These are phyloP conservation scores for Drosera capensis DNA, from an alignment of 148 eudicot species.

Conservation along the genomic window DNA sequence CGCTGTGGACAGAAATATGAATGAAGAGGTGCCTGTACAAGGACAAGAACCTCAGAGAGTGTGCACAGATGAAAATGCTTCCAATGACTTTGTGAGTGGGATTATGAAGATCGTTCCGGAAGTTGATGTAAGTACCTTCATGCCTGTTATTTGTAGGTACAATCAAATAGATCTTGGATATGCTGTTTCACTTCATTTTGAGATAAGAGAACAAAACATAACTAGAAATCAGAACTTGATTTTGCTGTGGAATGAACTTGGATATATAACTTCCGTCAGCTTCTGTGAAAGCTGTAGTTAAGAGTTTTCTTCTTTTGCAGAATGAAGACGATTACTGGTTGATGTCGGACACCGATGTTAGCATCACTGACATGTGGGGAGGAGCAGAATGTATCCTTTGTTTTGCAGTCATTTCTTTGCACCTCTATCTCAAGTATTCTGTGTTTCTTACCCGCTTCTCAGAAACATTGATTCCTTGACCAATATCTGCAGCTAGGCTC, in stretches of 20 bases:
- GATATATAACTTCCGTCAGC: no score
- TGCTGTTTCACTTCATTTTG: no score
- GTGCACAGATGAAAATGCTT: conserved; percentile 37
- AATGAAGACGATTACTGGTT: conserved; percentile 91
- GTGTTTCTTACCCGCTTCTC: not conserved
- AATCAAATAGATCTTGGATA: no score
- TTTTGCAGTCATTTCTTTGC: not conserved
- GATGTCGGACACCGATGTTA: conserved; percentile 70
- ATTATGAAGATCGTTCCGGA: conserved; percentile 98
- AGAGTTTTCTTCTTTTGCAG: conserved; percentile 41
- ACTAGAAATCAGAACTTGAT: no score
- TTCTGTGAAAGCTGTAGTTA: no score
- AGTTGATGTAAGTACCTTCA: conserved; percentile 68
- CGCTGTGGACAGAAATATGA: conserved; percentile 15
- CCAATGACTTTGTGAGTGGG: conserved; percentile 71
- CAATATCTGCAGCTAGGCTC: conserved; percentile 26
- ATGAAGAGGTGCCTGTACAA: conserved; percentile 23
- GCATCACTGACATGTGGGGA: conserved; percentile 90
- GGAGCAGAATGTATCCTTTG: conserved; percentile 66
- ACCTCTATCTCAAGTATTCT: no score
- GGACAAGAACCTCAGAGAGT: conserved; percentile 27
- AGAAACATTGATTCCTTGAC: conserved; percentile 20
- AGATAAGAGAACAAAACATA: no score
- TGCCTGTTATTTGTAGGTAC: no score
- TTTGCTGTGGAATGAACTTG: no score